Evolutionary conservation across 495 filamentous ascomycete genomes (phyloP), one percentile per base, ranked within the genome.

Genomic region (Penicillium coffeae): DNA sequence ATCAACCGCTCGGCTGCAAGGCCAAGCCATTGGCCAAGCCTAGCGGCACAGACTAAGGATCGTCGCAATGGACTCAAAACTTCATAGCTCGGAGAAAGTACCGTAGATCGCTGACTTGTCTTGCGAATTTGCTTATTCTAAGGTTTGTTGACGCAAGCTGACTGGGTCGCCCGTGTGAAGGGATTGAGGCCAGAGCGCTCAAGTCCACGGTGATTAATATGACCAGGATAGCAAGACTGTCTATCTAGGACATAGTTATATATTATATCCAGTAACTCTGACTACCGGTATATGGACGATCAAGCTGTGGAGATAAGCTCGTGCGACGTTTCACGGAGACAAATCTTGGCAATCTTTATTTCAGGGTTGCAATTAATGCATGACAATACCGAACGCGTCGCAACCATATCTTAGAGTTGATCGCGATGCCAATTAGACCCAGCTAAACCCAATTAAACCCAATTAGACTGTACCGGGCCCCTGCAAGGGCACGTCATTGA

Each of bases 261-360:
- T n/a, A n/a, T n/a, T n/a, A n/a, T n/a, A n/a, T n/a, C n/a, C n/a
- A n/a, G n/a, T n/a, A n/a, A n/a, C n/a, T n/a, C n/a, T n/a, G n/a
- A n/a, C n/a, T n/a, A n/a, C n/a, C n/a, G n/a, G n/a, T n/a, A 59
- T 52, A 41, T 55, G 58, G 59, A 70, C 66, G 65, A 63, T 70
- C n/a, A n/a, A 63, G 59, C 65, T 62, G 64, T 71, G 68, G 68
- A 68, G 68, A 71, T 71, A 70, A 71, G 64, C 64, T 69, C 65
- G 65, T 68, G 66, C 56, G 63, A 70, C 66, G 64, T 71, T 70
- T 64, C 68, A 71, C 66, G 54, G 53, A 62, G 58, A 42, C 32
- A 56, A 44, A 38, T 49, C 60, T 63, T 63, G 57, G 57, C 56
- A 57, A 63, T 40, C 51, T 58, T 63, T 63, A 55, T 62, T 62